Evolutionary conservation across 1,284 basidiomycete species (phyloP), one percentile per base, ranked within the genome.

Genomic region (Apiotrichum porosum): DNA sequence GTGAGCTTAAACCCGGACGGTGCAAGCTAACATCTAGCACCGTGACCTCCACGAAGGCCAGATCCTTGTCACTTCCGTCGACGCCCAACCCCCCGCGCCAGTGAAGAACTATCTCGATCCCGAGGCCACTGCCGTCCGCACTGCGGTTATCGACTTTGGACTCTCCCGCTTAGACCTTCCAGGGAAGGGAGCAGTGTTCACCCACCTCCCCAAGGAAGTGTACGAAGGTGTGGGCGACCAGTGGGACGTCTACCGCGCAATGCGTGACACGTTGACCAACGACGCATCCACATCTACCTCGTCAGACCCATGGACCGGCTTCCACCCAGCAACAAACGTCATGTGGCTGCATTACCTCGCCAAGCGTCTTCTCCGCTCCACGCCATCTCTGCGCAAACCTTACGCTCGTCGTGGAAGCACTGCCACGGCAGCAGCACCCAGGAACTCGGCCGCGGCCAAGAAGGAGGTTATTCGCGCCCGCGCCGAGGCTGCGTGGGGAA

Each of bases 41-140:
- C 89, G 94, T 17, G 94, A 98, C 70, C 79, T 98, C 30, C 94
- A 98, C 65, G 91, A 91, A 83, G 94, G 94, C n/a, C 95, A 98
- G 71, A 86, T 98, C 41, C 80, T 98, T 10, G 82, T 98, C 39
- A 37, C 77, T 4, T n/a, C 48, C 13, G 26, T 28, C 26, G 23
- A 41, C 1, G 13, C 30, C 13, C 17, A 32, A 38, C 17, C 26
- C 15, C 37, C 66, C 37, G 47, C 59, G 6, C 58, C 60, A 22
- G 48, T 30, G 21, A 44, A 45, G 12, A 50, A 55, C 47, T 54
- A 56, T 42, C 54, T 58, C 42, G 34, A 48, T 72, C 40, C 70
- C 66, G 19, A 74, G 78, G 38, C 39, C 15, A 65, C 66, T 55
- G 87, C 86, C 10, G 78, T 94, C 3, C 75, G 79, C 55, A 83